phyloP scores from a whole-genome alignment of 352 stramenopile genomes.

The Globisporangium parvum region DNA sequence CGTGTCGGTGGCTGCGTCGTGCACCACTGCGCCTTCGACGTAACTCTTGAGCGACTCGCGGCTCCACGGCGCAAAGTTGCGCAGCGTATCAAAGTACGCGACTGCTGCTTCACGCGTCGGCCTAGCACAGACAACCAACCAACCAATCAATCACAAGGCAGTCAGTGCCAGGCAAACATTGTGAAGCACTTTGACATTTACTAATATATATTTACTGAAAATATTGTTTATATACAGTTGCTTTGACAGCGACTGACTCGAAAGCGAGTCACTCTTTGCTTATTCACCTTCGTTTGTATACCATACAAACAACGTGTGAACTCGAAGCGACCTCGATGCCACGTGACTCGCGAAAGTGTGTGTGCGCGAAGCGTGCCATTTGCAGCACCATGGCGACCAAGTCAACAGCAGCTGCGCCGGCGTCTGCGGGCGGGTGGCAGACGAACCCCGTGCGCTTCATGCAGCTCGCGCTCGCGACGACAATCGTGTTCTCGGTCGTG shows the following conservation, averaged over 20 bases:
- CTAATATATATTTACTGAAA: no score
- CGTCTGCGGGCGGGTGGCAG: conserved; percentile 1
- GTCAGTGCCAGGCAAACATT: no score
- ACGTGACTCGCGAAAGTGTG: no score
- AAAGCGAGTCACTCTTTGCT: no score
- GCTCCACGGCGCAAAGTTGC: conserved; percentile 38
- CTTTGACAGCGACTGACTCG: no score
- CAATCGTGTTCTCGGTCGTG: conserved; percentile 51
- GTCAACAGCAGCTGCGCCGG: conserved; percentile 8
- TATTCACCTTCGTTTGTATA: no score
- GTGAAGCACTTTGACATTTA: no score
- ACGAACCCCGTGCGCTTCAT: conserved; percentile 62
- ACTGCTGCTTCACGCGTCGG: conserved; percentile 17
- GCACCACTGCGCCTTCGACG: conserved; percentile 21
- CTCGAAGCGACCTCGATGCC: no score
- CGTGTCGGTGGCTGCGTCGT: conserved; percentile 12
- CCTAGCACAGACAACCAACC: conserved; percentile 13
- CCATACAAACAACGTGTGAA: no score
- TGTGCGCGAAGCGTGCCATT: background rate
- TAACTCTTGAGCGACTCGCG: conserved; percentile 27
- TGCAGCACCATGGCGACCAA: conserved; percentile 3
- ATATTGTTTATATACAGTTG: no score
- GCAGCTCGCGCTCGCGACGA: conserved; percentile 50
- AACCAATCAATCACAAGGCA: background rate
- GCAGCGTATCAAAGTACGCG: conserved; percentile 22